These are phyloP conservation scores for Leptographium wingfieldii DNA, from an alignment of 2,329 filamentous ascomycete species.

Conservation along the genomic window DNA sequence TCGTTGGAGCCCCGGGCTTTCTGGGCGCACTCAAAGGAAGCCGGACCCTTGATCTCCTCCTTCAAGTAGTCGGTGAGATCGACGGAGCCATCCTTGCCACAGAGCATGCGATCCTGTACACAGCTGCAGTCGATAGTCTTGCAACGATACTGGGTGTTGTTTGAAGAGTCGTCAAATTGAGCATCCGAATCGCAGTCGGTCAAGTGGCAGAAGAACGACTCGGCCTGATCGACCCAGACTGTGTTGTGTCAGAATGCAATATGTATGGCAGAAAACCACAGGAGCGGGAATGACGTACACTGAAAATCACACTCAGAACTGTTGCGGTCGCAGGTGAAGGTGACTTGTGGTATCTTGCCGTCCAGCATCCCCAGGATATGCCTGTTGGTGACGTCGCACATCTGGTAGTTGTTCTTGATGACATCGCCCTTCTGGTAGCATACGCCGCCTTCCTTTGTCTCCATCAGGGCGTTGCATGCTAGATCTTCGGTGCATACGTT, in stretches of 20 bases:
- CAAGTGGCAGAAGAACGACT: conserved; percentile 93
- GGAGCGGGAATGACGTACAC: conserved; percentile 40
- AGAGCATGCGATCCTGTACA: conserved; percentile 84
- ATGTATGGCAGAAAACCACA: not conserved
- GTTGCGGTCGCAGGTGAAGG: conserved; percentile 76
- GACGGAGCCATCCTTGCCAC: conserved; percentile 79
- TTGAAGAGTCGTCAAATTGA: conserved; percentile 55
- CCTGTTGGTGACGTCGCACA: conserved; percentile 92
- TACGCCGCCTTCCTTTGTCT: conserved; percentile 65
- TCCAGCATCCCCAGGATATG: conserved; percentile 84
- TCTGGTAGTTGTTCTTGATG: conserved; percentile 91
- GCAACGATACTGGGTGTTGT: conserved; percentile 77
- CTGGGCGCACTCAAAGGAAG: conserved; percentile 63
- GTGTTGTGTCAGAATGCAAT: not conserved
- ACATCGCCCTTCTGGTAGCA: conserved; percentile 88
- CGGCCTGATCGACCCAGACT: conserved; percentile 90
- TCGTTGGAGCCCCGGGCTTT: conserved; percentile 48
- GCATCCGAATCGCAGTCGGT: conserved; percentile 65
- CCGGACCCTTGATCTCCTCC: conserved; percentile 74
- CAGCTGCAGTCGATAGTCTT: conserved; percentile 77
- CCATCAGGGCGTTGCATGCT: conserved; percentile 82
- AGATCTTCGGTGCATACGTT: conserved; percentile 80
- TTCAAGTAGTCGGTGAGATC: conserved; percentile 84
- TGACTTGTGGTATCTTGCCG: conserved; percentile 79
- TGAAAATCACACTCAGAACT: conserved; percentile 82